A percentile compares a stretch with the other conserved stretches of the same genome.
phyloP scores from a whole-genome alignment of 2,329 filamentous ascomycete species.

The Penicillium sp. region DNA sequence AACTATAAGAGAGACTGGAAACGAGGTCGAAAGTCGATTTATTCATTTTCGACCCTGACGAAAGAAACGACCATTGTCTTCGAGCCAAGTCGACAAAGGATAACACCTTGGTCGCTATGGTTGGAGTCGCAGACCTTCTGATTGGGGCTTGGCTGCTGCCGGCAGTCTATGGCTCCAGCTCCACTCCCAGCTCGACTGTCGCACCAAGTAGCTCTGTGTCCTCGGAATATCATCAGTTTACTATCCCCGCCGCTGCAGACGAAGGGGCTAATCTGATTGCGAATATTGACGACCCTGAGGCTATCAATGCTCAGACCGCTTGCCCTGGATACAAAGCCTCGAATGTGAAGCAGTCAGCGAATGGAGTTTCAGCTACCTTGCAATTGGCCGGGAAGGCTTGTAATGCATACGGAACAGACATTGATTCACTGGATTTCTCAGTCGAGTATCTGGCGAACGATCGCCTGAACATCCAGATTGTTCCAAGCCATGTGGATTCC shows the following conservation, averaged over 20 bases:
- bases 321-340: conserved; percentile 66
- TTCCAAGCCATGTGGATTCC: conserved; percentile 64
- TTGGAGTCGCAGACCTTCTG: conserved; percentile 26
- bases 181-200: conserved; percentile 10
- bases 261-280: conserved; percentile 57
- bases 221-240: conserved; percentile 44
- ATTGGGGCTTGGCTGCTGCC: conserved; percentile 31
- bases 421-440: conserved; percentile 67
- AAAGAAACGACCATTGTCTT: not conserved
- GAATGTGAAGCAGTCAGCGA: conserved; percentile 49
- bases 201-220: conserved; percentile 13
- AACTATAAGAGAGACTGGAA: conserved; percentile 18
- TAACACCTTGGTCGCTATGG: conserved; percentile 24
- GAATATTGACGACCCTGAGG: conserved; percentile 67
- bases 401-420: conserved; percentile 77
- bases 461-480: conserved; percentile 71
- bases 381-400: conserved; percentile 60
- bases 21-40: not conserved
- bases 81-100: not conserved
- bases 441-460: conserved; percentile 70
- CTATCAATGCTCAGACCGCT: conserved; percentile 64
- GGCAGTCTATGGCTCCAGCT: conserved; percentile 22
- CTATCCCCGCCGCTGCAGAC: conserved; percentile 53
- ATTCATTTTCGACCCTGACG: not conserved
- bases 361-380: conserved; percentile 58